These are phyloP conservation scores for Earliella scabrosa DNA, from an alignment of 1,284 basidiomycete species.

Conservation along the genomic window DNA sequence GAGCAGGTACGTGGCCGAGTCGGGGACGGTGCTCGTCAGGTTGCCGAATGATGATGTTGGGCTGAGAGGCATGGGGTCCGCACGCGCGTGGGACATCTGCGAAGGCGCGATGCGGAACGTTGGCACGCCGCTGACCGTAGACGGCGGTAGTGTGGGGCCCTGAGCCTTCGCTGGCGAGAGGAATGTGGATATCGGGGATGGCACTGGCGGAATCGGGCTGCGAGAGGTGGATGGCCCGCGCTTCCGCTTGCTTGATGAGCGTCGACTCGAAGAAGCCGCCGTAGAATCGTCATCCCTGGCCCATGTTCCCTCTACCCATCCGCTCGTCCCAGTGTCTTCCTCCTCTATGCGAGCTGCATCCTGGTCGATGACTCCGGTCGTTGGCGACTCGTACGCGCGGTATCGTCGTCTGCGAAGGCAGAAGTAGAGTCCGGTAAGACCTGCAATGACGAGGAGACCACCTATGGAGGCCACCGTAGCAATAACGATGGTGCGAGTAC, in stretches of 20 bases:
- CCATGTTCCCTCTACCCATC: slow-evolving; percentile 28
- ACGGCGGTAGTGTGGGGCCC: slow-evolving; percentile 4
- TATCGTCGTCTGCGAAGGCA: slow-evolving; percentile 15
- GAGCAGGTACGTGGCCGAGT: slow-evolving; percentile 19
- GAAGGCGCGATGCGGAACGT: slow-evolving; percentile 12
- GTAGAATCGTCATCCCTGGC: slow-evolving; percentile 7
- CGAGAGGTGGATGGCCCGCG: slow-evolving; percentile 8
- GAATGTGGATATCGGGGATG: background rate
- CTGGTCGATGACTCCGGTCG: slow-evolving; percentile 8
- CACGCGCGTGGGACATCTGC: slow-evolving; percentile 1
- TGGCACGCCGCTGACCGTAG: slow-evolving; percentile 11
- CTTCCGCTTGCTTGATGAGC: slow-evolving; percentile 14
- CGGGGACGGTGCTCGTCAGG: slow-evolving; percentile 17
- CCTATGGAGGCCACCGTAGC: slow-evolving; percentile 16
- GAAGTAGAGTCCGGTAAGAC: slow-evolving; percentile 5
- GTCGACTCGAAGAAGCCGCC: slow-evolving; percentile 4
- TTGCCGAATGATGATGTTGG: slow-evolving; percentile 23
- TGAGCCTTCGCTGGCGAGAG: background rate
- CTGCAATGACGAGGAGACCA: slow-evolving; percentile 13
- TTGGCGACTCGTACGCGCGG: slow-evolving; percentile 8
- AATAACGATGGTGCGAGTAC: slow-evolving; percentile 23
- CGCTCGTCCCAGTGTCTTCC: slow-evolving; percentile 24
- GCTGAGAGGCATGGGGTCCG: slow-evolving; percentile 9
- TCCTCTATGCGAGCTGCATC: slow-evolving; percentile 17
- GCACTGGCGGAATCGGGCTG: background rate